These are phyloP conservation scores for Brassica juncea DNA, from an alignment of 345 rosid species.

Conservation along the genomic window DNA sequence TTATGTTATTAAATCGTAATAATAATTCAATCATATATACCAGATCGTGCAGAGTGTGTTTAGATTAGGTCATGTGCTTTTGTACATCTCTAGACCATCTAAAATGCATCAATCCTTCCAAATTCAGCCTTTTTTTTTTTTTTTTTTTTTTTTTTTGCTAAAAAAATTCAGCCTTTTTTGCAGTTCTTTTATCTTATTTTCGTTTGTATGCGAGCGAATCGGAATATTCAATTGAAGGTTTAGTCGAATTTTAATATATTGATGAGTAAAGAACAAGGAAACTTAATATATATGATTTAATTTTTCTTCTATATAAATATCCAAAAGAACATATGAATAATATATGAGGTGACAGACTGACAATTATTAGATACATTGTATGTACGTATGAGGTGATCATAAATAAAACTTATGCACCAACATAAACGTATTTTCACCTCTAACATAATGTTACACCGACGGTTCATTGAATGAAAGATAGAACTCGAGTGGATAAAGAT, in stretches of 20 bases:
- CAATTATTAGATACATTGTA: not conserved
- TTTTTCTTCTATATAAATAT: not conserved
- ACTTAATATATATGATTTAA: not conserved
- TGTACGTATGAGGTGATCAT: not conserved
- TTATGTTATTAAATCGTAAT: conserved; percentile 7
- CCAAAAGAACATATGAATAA: not conserved
- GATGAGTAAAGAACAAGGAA: conserved; percentile 22
- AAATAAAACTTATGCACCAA: not conserved
- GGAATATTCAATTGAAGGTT: not conserved
- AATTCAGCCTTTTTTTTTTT: not conserved
- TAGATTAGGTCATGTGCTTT: conserved; percentile 31
- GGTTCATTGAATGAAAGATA: not conserved
- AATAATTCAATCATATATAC: conserved; percentile 28
- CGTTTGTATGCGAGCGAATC: not conserved
- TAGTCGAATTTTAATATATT: conserved; percentile 2
- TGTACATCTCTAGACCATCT: conserved; percentile 8
- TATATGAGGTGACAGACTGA: not conserved
- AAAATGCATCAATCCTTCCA: conserved; percentile 29
- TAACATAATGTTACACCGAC: not conserved
- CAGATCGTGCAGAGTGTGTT: conserved; percentile 22
- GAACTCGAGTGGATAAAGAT: not conserved
- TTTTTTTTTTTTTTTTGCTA: too few relatives aligned
- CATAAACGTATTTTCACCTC: not conserved
- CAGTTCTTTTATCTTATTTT: not conserved
- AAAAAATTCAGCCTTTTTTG: not conserved